Percentiles rank a stretch among this genome's conserved stretches.
phyloP scores from a whole-genome alignment of 73 alveolate species.

The Uronychia setigera region DNA sequence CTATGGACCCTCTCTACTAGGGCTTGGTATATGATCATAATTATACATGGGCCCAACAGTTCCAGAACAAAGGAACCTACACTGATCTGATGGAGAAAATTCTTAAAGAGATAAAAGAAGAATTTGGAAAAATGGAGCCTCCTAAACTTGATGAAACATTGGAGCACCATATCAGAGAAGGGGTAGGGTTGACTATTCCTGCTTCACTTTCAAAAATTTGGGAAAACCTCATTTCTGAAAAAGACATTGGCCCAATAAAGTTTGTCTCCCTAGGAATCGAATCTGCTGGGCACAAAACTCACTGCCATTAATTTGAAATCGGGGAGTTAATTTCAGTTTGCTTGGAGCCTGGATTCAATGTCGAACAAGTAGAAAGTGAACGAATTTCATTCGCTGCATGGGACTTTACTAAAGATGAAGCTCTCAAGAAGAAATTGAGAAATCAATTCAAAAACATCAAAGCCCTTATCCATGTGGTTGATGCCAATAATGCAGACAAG shows the following conservation, averaged over 20 bases:
- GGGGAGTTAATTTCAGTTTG: background rate
- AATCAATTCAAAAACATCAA: background rate
- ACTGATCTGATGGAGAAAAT: conserved; percentile 52
- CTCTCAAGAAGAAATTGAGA: background rate
- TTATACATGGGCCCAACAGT: conserved; percentile 53
- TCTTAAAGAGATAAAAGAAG: conserved; percentile 39
- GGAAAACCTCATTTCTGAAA: background rate
- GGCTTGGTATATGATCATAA: conserved; percentile 67
- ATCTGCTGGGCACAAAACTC: background rate
- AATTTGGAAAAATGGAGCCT: conserved; percentile 13
- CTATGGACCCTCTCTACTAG: conserved; percentile 41
- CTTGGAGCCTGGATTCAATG: background rate
- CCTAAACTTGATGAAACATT: conserved; percentile 22
- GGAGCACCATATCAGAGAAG: background rate
- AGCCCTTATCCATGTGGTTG: background rate
- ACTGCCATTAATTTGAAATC: background rate
- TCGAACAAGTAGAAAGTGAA: background rate
- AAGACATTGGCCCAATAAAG: background rate
- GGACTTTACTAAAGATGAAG: background rate
- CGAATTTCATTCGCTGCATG: background rate
- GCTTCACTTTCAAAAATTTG: background rate
- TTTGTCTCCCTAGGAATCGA: background rate
- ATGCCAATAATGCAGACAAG: background rate
- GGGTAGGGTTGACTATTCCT: background rate
- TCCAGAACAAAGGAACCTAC: conserved; percentile 53